A percentile compares a stretch with the other conserved stretches of the same genome.
These are phyloP conservation scores for Colletotrichum tofieldiae DNA, from an alignment of 2,329 filamentous ascomycete genomes.

Conservation along the genomic window DNA sequence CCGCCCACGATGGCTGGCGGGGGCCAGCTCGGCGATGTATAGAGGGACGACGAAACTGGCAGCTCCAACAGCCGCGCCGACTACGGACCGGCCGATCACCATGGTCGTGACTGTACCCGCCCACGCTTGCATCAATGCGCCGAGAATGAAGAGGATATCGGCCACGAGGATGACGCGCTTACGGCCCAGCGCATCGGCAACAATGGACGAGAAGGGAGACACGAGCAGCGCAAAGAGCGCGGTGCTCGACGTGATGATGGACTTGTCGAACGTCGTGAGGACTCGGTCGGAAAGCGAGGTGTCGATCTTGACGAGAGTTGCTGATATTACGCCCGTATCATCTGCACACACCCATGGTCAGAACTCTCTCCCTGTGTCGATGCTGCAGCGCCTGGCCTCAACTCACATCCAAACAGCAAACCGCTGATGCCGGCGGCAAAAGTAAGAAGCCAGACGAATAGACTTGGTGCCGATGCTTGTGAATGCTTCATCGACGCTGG, in stretches of 20 bases:
- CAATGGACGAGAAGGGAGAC: slow-evolving; percentile 75
- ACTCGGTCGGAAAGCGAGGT: slow-evolving; percentile 70
- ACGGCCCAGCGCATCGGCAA: slow-evolving; percentile 75
- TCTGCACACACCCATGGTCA: slow-evolving; percentile 56
- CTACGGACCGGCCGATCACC: slow-evolving; percentile 77
- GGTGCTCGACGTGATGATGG: slow-evolving; percentile 79
- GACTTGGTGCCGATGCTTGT: slow-evolving; percentile 53
- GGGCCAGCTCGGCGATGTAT: slow-evolving; percentile 90
- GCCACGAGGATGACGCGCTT: slow-evolving; percentile 75
- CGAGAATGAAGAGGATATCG: slow-evolving; percentile 77
- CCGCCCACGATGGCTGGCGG: slow-evolving; percentile 81
- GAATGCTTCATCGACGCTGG: slow-evolving; percentile 42
- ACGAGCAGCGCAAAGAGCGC: slow-evolving; percentile 76
- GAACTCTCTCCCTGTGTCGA: not conserved
- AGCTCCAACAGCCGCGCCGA: slow-evolving; percentile 81
- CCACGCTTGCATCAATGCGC: slow-evolving; percentile 76
- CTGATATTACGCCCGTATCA: slow-evolving; percentile 79
- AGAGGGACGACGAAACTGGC: slow-evolving; percentile 88
- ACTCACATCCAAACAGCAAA: slow-evolving; percentile 77
- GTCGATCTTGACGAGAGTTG: slow-evolving; percentile 76
- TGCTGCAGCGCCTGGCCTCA: slow-evolving; percentile 1
- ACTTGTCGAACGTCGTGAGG: slow-evolving; percentile 77
- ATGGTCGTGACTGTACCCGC: slow-evolving; percentile 73
- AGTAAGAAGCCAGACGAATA: slow-evolving; percentile 75
- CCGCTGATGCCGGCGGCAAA: slow-evolving; percentile 78